phyloP scores from a whole-genome alignment of 345 rosid genomes.

The Gossypium sturtianum region DNA sequence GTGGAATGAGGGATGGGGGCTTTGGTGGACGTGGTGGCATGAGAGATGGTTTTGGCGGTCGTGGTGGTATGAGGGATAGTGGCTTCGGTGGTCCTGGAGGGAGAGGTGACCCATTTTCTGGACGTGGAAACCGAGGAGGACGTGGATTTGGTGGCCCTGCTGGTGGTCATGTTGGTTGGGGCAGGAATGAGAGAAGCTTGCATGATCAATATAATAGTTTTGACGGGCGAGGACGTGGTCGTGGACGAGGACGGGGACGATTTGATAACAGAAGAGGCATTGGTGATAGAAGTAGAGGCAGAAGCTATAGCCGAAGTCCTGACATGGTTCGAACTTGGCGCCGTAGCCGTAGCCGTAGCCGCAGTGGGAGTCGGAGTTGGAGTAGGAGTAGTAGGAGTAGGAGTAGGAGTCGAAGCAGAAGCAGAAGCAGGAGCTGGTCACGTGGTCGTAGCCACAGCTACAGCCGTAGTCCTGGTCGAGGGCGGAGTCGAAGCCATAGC shows the following conservation, averaged over 20 bases:
- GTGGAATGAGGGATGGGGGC: constrained; percentile 45
- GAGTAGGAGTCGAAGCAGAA: not conserved
- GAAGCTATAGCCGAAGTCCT: constrained; percentile 79
- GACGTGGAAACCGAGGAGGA: constrained; percentile 63
- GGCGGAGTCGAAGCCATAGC: constrained; percentile 36
- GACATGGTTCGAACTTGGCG: constrained; percentile 54
- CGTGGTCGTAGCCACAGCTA: constrained; percentile 42
- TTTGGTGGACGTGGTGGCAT: constrained; percentile 27
- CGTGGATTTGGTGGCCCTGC: constrained; percentile 58
- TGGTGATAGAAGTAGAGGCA: constrained; percentile 41
- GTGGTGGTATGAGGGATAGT: constrained; percentile 44
- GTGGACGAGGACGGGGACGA: constrained; percentile 66
- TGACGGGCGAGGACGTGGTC: constrained; percentile 69
- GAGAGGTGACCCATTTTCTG: constrained; percentile 47
- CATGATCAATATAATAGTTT: constrained; percentile 49
- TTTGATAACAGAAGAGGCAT: constrained; percentile 69
- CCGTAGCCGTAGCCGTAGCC: constrained; percentile 27
- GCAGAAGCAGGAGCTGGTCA: constrained; percentile 34
- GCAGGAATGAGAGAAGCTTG: constrained; percentile 51
- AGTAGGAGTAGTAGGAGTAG: constrained; percentile 9
- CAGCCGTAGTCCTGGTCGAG: constrained; percentile 20
- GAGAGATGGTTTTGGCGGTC: constrained; percentile 37
- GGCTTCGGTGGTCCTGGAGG: constrained; percentile 43
- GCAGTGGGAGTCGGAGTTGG: constrained; percentile 26
- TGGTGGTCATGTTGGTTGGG: constrained; percentile 39